A percentile compares a stretch with the other conserved stretches of the same genome.
Conservation (phyloP, 495 filamentous ascomycete genomes). For the Aspergillus kassunensis region DNA sequence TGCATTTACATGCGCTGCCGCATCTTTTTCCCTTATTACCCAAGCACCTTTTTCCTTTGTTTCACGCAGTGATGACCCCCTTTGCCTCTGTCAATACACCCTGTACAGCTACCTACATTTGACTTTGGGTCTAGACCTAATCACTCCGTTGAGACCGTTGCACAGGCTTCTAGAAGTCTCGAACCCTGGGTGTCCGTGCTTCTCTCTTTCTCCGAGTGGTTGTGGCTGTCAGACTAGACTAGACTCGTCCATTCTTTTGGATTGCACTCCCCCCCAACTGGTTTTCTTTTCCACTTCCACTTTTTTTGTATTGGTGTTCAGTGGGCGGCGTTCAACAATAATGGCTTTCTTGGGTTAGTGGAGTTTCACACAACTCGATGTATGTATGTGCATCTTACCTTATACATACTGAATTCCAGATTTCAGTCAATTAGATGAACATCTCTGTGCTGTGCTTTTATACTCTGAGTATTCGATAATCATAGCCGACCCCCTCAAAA, state of each 20-base stretch:
- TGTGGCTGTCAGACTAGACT: background rate
- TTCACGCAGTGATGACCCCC: slow-evolving; percentile 29
- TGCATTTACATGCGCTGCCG: slow-evolving; percentile 20
- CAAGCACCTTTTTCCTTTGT: slow-evolving; percentile 32
- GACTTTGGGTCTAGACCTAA: slow-evolving; percentile 15
- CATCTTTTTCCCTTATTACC: slow-evolving; percentile 1
- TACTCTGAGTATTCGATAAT: too few species aligned
- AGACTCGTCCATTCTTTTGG: slow-evolving; percentile 11
- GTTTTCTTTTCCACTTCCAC: slow-evolving; percentile 9
- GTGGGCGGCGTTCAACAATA: slow-evolving; percentile 9
- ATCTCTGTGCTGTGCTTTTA: background rate
- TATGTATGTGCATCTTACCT: slow-evolving; percentile 8
- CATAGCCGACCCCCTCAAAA: too few species aligned
- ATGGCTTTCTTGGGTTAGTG: slow-evolving; percentile 12
- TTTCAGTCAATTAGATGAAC: background rate
- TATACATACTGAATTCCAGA: slow-evolving; percentile 12
- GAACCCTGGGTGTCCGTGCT: slow-evolving; percentile 5
- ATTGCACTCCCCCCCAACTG: slow-evolving; percentile 12
- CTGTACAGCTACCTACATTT: slow-evolving; percentile 36
- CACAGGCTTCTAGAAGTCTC: slow-evolving; percentile 2
- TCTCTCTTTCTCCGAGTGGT: slow-evolving; percentile 4
- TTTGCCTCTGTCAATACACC: slow-evolving; percentile 17
- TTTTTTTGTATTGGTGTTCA: slow-evolving; percentile 12
- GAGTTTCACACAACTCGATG: slow-evolving; percentile 7
- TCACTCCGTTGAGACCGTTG: slow-evolving; percentile 5